These are phyloP conservation scores for Karstenula rhodostoma DNA, from an alignment of 2,329 filamentous ascomycete genomes.

Conservation along the genomic window DNA sequence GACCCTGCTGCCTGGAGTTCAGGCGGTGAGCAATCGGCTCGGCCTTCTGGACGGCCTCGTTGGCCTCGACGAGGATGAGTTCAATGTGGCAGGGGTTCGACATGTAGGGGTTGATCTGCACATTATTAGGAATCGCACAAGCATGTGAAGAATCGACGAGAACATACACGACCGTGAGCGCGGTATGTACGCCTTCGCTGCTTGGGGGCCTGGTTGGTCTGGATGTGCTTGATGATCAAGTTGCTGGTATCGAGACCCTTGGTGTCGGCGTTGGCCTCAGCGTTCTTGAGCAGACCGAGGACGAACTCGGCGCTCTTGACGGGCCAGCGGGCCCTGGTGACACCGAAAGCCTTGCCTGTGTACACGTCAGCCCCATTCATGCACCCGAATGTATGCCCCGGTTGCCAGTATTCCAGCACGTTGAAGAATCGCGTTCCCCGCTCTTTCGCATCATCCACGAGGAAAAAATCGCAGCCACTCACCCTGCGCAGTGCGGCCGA, in stretches of 20 bases:
- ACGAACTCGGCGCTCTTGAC: slow-evolving; percentile 99
- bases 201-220: slow-evolving; percentile 99
- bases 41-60: slow-evolving; percentile 95
- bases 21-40: slow-evolving; percentile 74
- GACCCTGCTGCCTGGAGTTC: slow-evolving; percentile 90
- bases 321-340: slow-evolving; percentile 97
- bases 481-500: slow-evolving; percentile 97
- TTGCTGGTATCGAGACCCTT: slow-evolving; percentile 80
- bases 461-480: slow-evolving; percentile 59
- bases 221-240: slow-evolving; percentile 99
- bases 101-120: slow-evolving; percentile 99
- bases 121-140: slow-evolving; percentile 15
- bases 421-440: slow-evolving; percentile 4
- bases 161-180: slow-evolving; percentile 98
- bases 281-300: slow-evolving; percentile 79
- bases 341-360: slow-evolving; percentile 97
- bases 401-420: not conserved
- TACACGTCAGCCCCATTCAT: slow-evolving; percentile 35
- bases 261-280: slow-evolving; percentile 56
- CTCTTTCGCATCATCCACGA: not conserved
- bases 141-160: slow-evolving; percentile 9
- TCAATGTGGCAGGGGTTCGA: slow-evolving; percentile 99
- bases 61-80: slow-evolving; percentile 97
- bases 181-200: slow-evolving; percentile 99
- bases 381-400: slow-evolving; percentile 24